phyloP scores from a whole-genome alignment of 2,329 filamentous ascomycete species.

The Chalara sp. region DNA sequence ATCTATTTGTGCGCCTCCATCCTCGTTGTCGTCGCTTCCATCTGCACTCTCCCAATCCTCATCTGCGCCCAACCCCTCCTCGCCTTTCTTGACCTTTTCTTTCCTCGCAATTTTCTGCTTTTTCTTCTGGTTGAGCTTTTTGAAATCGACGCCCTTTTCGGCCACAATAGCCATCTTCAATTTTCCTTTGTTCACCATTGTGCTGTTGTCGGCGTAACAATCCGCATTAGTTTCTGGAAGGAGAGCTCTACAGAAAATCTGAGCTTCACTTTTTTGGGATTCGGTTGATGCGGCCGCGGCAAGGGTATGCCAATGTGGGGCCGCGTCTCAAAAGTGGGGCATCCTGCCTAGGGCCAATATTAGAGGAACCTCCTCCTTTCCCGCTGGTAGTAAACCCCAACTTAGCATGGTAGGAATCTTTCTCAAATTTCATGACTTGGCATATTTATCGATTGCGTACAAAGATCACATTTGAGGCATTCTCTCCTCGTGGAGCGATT shows the following conservation, averaged over 20 bases:
- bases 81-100: conserved; percentile 39
- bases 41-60: conserved; percentile 37
- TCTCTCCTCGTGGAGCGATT: no score
- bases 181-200: conserved; percentile 34
- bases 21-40: conserved; percentile 22
- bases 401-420: neutral
- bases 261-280: neutral
- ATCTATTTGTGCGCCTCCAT: conserved; percentile 7
- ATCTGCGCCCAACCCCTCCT: conserved; percentile 25
- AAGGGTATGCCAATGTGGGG: no score
- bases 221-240: neutral
- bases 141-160: conserved; percentile 47
- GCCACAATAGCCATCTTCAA: conserved; percentile 47
- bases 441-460: no score
- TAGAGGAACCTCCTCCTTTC: neutral
- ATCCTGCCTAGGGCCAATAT: neutral
- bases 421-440: neutral
- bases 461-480: no score
- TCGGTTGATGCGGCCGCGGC: no score
- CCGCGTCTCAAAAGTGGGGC: no score
- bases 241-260: neutral
- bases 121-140: conserved; percentile 35
- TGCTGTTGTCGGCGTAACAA: conserved; percentile 9
- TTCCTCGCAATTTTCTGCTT: conserved; percentile 34
- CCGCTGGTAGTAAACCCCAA: neutral